These are phyloP conservation scores for Leonotis leonurus DNA, from an alignment of 257 asterid genomes.

Conservation along the genomic window DNA sequence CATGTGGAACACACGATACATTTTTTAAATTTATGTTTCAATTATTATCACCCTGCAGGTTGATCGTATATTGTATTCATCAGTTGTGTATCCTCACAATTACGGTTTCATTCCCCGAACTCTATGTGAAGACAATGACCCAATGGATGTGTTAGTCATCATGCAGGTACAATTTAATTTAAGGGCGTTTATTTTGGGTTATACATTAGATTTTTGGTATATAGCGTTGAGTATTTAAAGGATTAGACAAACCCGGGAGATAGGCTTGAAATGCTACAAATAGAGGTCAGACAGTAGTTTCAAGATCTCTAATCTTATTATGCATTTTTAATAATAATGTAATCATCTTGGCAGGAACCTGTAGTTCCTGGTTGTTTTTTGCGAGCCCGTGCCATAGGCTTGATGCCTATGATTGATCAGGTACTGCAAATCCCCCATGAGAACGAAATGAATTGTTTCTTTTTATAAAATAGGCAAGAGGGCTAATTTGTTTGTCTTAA, in stretches of 20 bases:
- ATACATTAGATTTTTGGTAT: too few relatives aligned
- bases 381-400: constrained; percentile 60
- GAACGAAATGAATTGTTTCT: background rate
- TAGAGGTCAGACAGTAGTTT: too few relatives aligned
- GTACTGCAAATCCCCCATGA: constrained; percentile 20
- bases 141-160: constrained; percentile 53
- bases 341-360: constrained; percentile 32
- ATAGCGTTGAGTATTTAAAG: too few relatives aligned
- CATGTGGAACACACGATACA: too few relatives aligned
- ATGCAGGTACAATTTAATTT: constrained; percentile 44
- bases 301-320: too few relatives aligned
- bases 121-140: constrained; percentile 60
- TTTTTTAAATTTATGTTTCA: background rate
- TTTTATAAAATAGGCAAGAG: too few relatives aligned
- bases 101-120: constrained; percentile 63
- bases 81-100: constrained; percentile 61
- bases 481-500: too few relatives aligned
- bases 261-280: too few relatives aligned
- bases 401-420: constrained; percentile 72
- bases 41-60: constrained; percentile 29
- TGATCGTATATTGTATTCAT: constrained; percentile 55
- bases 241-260: too few relatives aligned
- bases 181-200: too few relatives aligned
- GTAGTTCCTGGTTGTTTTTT: constrained; percentile 57
- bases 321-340: too few relatives aligned